phyloP scores from a whole-genome alignment of 1,284 basidiomycete genomes.

The Leucocoprinus gongylophorus region DNA sequence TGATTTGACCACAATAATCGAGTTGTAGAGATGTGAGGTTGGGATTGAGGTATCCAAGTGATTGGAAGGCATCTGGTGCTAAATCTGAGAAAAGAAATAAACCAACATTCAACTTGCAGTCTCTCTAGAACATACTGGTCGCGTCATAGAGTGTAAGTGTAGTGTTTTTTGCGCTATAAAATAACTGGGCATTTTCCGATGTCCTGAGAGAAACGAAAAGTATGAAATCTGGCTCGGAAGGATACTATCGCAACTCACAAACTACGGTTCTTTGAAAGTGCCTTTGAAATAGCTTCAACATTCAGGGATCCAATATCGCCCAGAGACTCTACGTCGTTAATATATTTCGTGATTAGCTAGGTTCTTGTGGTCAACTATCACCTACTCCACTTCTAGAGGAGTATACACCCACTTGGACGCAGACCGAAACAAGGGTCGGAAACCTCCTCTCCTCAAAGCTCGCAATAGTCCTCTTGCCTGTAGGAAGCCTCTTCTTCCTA shows the following conservation, averaged over 20 bases:
- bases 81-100: slow-evolving; percentile 46
- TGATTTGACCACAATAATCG: slow-evolving; percentile 84
- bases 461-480: slow-evolving; percentile 57
- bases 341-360: slow-evolving; percentile 79
- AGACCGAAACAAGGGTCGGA: slow-evolving; percentile 66
- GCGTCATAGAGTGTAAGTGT: slow-evolving; percentile 83
- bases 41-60: slow-evolving; percentile 74
- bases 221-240: not conserved
- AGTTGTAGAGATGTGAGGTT: slow-evolving; percentile 72
- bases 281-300: slow-evolving; percentile 76
- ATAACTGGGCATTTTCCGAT: slow-evolving; percentile 70
- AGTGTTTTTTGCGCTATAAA: slow-evolving; percentile 71
- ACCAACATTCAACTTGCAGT: not conserved
- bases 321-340: slow-evolving; percentile 86
- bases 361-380: not conserved
- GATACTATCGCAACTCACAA: slow-evolving; percentile 49
- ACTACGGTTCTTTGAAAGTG: slow-evolving; percentile 80
- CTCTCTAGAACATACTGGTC: slow-evolving; percentile 56
- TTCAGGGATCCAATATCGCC: slow-evolving; percentile 82
- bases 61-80: slow-evolving; percentile 54
- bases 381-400: not conserved
- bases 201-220: slow-evolving; percentile 39
- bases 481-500: slow-evolving; percentile 52
- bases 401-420: slow-evolving; percentile 58
- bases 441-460: slow-evolving; percentile 68